Percentiles rank a stretch among this genome's conserved stretches.
phyloP scores from a whole-genome alignment of 352 stramenopile genomes.

The Blastocystis sp. region DNA sequence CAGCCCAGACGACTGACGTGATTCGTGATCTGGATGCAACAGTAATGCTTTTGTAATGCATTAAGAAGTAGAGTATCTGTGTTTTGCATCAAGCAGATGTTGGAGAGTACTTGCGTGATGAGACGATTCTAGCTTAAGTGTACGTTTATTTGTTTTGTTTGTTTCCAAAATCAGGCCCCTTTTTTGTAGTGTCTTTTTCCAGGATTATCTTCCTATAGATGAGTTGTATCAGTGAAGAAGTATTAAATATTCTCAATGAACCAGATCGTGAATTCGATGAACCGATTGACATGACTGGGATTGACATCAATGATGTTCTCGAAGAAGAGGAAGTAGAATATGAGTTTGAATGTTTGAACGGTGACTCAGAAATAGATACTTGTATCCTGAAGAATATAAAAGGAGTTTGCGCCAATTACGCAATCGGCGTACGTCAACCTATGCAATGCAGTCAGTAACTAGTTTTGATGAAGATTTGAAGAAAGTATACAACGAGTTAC shows the following conservation, averaged over 20 bases:
- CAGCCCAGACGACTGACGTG: slow-evolving; percentile 87
- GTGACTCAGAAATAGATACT: neutral
- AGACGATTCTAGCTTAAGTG: slow-evolving; percentile 68
- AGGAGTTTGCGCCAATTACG: neutral
- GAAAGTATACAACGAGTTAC: neutral
- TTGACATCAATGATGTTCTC: neutral
- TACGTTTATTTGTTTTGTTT: neutral
- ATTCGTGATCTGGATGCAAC: slow-evolving; percentile 72
- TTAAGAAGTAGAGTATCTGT: slow-evolving; percentile 73
- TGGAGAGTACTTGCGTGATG: slow-evolving; percentile 93
- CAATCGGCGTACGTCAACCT: neutral
- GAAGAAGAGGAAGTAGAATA: slow-evolving; percentile 51
- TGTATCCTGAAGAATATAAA: slow-evolving; percentile 46
- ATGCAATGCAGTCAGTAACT: neutral
- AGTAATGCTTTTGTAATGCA: slow-evolving; percentile 73
- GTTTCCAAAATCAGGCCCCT: neutral
- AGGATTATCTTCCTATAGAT: neutral
- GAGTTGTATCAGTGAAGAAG: slow-evolving; percentile 39
- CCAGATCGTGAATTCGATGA: neutral
- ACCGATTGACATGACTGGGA: neutral
- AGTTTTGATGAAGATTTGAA: neutral
- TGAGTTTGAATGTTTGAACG: neutral
- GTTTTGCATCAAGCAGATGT: slow-evolving; percentile 98
- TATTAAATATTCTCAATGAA: slow-evolving; percentile 51
- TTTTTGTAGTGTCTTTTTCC: neutral